phyloP scores from a whole-genome alignment of 2,329 filamentous ascomycete species.

The Cordyceps fumosorosea region DNA sequence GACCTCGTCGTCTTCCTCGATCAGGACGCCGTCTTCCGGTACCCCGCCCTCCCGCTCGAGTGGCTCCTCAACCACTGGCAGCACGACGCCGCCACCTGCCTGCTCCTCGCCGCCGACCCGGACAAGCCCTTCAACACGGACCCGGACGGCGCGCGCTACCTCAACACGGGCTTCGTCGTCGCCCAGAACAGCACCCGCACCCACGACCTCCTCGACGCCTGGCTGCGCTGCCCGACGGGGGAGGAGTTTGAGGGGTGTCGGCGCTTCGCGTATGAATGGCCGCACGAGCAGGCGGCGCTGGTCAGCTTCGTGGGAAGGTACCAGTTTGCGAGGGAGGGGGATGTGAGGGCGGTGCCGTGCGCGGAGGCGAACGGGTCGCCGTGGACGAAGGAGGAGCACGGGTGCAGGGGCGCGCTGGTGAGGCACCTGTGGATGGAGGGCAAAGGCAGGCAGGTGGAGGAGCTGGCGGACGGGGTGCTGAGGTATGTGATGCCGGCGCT shows the following conservation, averaged over 20 bases:
- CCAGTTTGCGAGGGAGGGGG: neutral
- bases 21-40: slow-evolving; percentile 35
- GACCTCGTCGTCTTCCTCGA: slow-evolving; percentile 39
- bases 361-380: slow-evolving; percentile 6
- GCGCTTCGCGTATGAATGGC: slow-evolving; percentile 4
- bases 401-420: neutral
- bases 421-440: neutral
- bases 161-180: slow-evolving; percentile 39
- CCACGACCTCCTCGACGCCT: slow-evolving; percentile 13
- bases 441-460: neutral
- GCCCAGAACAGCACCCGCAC: slow-evolving; percentile 24
- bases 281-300: slow-evolving; percentile 6
- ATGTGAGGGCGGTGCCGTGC: neutral
- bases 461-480: neutral
- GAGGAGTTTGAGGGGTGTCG: neutral
- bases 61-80: slow-evolving; percentile 43
- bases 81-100: slow-evolving; percentile 30
- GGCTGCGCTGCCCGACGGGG: slow-evolving; percentile 2
- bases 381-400: neutral
- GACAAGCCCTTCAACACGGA: slow-evolving; percentile 32
- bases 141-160: slow-evolving; percentile 25
- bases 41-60: slow-evolving; percentile 38
- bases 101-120: slow-evolving; percentile 41
- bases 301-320: neutral
- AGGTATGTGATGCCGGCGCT: neutral